Percentiles rank a stretch among this genome's conserved stretches.
Conservation (phyloP, 371 early-diverging fungal species). For the Mucor piriformis region DNA sequence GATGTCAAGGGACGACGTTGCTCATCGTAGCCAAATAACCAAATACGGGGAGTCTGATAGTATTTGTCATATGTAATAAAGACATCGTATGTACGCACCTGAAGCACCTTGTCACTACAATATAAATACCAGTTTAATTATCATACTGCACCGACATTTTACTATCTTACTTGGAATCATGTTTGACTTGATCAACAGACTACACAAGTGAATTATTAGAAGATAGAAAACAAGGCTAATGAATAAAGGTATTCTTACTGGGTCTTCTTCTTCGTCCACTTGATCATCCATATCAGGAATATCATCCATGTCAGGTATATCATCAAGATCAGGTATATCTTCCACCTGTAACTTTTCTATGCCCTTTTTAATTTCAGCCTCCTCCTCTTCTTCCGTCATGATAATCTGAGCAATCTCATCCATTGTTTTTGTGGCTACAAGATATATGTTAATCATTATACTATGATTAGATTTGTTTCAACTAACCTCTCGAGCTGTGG, state of each 20-base stretch:
- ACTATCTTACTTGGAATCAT: slow-evolving; percentile 15
- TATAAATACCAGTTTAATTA: neutral
- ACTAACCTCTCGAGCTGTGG: slow-evolving; percentile 52
- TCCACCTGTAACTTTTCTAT: slow-evolving; percentile 43
- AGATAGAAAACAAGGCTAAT: neutral
- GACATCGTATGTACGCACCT: slow-evolving; percentile 94
- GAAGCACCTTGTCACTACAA: slow-evolving; percentile 81
- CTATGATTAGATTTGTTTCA: too few species aligned
- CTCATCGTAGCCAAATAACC: slow-evolving; percentile 96
- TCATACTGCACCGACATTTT: too few species aligned
- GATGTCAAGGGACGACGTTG: slow-evolving; percentile 85
- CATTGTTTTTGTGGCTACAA: slow-evolving; percentile 48
- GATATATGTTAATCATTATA: slow-evolving; percentile 1
- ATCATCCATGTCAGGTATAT: slow-evolving; percentile 95
- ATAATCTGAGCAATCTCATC: slow-evolving; percentile 73
- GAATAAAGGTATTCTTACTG: slow-evolving; percentile 16
- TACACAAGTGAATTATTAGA: neutral
- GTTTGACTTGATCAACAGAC: slow-evolving; percentile 10
- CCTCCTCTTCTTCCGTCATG: slow-evolving; percentile 60
- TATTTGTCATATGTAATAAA: slow-evolving; percentile 99
- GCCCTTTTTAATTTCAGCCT: slow-evolving; percentile 32
- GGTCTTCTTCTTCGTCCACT: slow-evolving; percentile 65
- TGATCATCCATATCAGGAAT: slow-evolving; percentile 58
- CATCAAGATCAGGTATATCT: slow-evolving; percentile 76
- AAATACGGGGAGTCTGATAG: slow-evolving; percentile 96